Percentiles rank a stretch among this genome's conserved stretches.
Conservation (phyloP, 208 protist species). For the Leishmania mexicana region DNA sequence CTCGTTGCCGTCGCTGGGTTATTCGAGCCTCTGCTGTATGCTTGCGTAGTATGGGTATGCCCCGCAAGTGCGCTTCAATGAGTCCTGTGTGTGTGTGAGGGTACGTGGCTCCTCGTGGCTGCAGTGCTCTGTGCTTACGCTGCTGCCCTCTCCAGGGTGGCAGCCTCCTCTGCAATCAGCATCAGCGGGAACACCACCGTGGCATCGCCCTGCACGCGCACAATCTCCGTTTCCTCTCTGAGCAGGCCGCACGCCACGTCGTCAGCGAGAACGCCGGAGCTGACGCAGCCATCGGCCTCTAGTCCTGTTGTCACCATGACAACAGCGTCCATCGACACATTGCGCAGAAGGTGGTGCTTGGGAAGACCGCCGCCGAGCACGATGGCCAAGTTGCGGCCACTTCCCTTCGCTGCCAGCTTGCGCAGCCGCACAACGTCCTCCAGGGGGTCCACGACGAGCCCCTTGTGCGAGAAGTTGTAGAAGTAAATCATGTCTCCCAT, state of each 20-base stretch:
- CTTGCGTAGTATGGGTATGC: background rate
- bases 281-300: constrained; percentile 86
- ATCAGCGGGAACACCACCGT: constrained; percentile 88
- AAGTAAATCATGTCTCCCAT: constrained; percentile 99
- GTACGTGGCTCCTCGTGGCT: background rate
- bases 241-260: constrained; percentile 68
- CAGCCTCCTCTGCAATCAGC: constrained; percentile 21
- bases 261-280: constrained; percentile 72
- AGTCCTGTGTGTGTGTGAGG: background rate
- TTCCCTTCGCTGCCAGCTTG: constrained; percentile 9
- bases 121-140: background rate
- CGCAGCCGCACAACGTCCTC: constrained; percentile 80
- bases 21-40: background rate
- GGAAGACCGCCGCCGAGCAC: constrained; percentile 84
- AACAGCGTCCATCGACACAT: constrained; percentile 59
- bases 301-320: constrained; percentile 85
- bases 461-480: constrained; percentile 97
- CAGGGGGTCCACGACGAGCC: constrained; percentile 97
- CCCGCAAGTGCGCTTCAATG: background rate
- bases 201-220: constrained; percentile 89
- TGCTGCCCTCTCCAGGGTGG: background rate
- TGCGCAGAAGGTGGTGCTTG: constrained; percentile 81
- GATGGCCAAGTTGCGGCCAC: constrained; percentile 56
- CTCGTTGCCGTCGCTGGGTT: background rate
- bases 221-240: constrained; percentile 44